Conservation (phyloP, 108 stramenopile genomes). For the Nitzschia sp. region DNA sequence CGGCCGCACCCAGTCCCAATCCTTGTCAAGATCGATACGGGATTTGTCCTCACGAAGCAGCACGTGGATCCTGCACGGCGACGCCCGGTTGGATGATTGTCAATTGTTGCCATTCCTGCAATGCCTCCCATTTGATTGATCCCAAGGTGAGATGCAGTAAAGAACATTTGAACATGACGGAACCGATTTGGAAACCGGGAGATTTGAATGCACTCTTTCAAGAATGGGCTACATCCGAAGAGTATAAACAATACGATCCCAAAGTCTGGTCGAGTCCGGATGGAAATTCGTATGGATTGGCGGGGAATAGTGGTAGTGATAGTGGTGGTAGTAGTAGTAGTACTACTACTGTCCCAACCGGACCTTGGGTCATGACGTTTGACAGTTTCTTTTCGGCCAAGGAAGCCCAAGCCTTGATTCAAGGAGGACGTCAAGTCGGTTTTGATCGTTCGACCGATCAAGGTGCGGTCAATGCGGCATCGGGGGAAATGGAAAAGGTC, state of each 20-base stretch:
- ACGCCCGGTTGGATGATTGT: conserved; percentile 70
- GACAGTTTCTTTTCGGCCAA: conserved; percentile 70
- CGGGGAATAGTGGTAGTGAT: conserved; percentile 22
- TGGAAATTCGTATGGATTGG: conserved; percentile 23
- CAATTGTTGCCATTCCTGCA: conserved; percentile 60
- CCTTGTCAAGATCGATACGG: conserved; percentile 53
- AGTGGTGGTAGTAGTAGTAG: too few species aligned
- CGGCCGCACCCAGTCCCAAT: conserved; percentile 45
- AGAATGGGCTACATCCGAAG: conserved; percentile 44
- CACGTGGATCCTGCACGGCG: conserved; percentile 37
- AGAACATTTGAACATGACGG: conserved; percentile 52
- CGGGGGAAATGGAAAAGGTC: conserved; percentile 39
- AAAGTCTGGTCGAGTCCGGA: conserved; percentile 21
- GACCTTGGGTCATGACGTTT: conserved; percentile 81
- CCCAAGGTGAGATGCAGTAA: conserved; percentile 48
- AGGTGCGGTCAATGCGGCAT: conserved; percentile 26
- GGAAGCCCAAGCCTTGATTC: conserved; percentile 58
- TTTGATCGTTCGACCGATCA: conserved; percentile 65
- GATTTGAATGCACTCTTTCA: conserved; percentile 60
- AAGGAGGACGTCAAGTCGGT: conserved; percentile 38
- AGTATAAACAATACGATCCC: conserved; percentile 34
- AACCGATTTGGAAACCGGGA: conserved; percentile 59
- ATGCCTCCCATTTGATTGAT: conserved; percentile 50
- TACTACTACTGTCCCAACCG: conserved; percentile 1
- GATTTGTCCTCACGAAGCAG: conserved; percentile 35